Conservation (phyloP, 1,139 yeast genomes). For the Diutina rugosa region DNA sequence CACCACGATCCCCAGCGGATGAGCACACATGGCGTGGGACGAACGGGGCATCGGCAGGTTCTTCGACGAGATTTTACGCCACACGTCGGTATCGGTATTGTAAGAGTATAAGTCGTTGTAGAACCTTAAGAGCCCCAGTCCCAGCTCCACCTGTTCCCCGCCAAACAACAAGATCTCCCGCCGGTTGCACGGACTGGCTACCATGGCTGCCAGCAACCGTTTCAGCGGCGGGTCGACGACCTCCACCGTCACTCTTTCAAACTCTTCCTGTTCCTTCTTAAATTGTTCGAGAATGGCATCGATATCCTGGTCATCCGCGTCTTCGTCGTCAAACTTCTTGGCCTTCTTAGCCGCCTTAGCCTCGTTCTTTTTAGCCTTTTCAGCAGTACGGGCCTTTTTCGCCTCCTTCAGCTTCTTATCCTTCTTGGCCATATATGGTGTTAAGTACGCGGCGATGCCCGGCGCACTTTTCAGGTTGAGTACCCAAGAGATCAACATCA, state of each 20-base stretch:
- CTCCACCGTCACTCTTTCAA: constrained; percentile 57
- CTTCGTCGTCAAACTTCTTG: constrained; percentile 59
- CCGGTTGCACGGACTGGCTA: constrained; percentile 65
- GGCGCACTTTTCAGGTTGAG: neutral
- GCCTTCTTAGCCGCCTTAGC: constrained; percentile 72
- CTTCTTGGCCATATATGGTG: constrained; percentile 18
- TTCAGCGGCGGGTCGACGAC: constrained; percentile 46
- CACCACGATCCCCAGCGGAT: constrained; percentile 76
- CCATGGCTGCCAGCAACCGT: constrained; percentile 64
- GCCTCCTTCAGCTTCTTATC: constrained; percentile 33
- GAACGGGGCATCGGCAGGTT: constrained; percentile 89
- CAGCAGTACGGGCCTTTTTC: constrained; percentile 80
- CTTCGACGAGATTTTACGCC: constrained; percentile 72
- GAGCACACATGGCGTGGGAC: constrained; percentile 89
- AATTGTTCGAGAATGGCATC: constrained; percentile 73
- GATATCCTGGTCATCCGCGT: constrained; percentile 79
- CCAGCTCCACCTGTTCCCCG: constrained; percentile 57
- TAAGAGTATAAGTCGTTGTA: constrained; percentile 73
- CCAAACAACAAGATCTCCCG: constrained; percentile 81
- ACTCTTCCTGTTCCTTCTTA: constrained; percentile 67
- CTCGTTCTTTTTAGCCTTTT: constrained; percentile 65
- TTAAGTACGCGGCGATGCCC: neutral
- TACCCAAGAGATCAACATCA: neutral
- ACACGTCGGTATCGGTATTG: constrained; percentile 62
- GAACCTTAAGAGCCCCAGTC: constrained; percentile 40